Evolutionary conservation across 768 basidiomycete genomes (phyloP), one percentile per base, ranked within the genome.

Genomic region (Pleurotus salmoneostramineus): DNA sequence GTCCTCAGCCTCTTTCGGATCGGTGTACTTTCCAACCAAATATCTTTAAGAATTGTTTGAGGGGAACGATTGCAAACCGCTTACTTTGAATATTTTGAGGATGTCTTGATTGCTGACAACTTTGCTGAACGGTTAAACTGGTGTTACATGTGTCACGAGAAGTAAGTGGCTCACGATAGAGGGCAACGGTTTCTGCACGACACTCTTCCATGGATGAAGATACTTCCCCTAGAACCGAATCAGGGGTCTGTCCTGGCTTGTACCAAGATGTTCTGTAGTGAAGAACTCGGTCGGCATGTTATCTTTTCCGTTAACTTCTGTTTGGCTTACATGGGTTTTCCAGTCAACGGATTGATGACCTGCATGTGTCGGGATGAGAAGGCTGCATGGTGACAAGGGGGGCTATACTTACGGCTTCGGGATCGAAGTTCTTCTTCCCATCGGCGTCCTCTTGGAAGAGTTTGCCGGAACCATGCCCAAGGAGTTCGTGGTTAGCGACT

Each of bases 181-280:
- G 74, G 0, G 89, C 89, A 17, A 93, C 93, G 2, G 90, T 81
- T 72, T 95, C 93, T 6, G 93, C 93, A n/a, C 93, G 84, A 63
- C 93, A 94, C 73, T 95, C 93, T 71, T 95, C 93, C 83, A 94
- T 84, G 1, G 93, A 94, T 0, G 92, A 93, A 3, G 91, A 93
- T 6, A 93, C 89, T 60, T 93, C 89, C 0, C 93, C 93, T 1
- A 95, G 77, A 1, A 93, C 87, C 7, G 91, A 85, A 50, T 84
- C 89, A 40, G 91, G 81, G 0, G 89, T 92, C 70, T 93, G 93
- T 6, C 93, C 93, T 35, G 88, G 81, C 67, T 89, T 89, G 71
- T 95, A 95, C 93, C 93, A 95, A 12, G 89, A 86, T 3, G 82
- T 78, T 56, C 90, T 93, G 54, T 11, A 45, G 21, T 21, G 11